Evolutionary conservation across 192 early-diverging fungal genomes (phyloP).

Genomic region (Pilaira anomala): DNA sequence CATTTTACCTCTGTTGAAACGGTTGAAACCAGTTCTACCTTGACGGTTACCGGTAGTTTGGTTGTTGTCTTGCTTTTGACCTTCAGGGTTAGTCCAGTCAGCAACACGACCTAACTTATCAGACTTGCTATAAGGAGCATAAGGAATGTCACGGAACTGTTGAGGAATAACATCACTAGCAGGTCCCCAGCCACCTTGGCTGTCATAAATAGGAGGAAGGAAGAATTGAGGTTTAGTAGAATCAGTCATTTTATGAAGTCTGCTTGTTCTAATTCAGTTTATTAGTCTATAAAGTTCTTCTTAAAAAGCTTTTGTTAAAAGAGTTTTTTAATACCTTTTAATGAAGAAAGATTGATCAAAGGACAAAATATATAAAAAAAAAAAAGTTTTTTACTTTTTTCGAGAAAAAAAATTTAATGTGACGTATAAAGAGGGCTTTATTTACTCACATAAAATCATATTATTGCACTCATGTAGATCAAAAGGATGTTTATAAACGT

Average conservation of each 20-base stretch:
- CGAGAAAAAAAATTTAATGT: no score
- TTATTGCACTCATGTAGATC: no score
- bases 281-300: neutral
- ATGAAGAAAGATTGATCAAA: neutral
- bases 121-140: constrained; percentile 90
- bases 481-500: no score
- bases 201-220: constrained; percentile 78
- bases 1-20: constrained; percentile 35
- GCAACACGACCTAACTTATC: constrained; percentile 94
- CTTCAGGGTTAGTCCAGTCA: constrained; percentile 79
- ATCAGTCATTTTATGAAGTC: constrained; percentile 18
- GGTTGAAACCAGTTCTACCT: constrained; percentile 40
- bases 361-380: neutral
- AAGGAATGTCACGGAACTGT: constrained; percentile 81
- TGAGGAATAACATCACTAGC: constrained; percentile 57
- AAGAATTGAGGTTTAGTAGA: constrained; percentile 52
- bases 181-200: constrained; percentile 89
- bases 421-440: no score
- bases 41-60: constrained; percentile 50
- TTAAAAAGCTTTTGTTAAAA: no score
- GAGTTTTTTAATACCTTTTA: no score
- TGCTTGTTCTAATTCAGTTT: no score
- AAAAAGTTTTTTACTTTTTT: neutral
- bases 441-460: no score
- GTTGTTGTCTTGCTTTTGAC: constrained; percentile 54